phyloP scores from a whole-genome alignment of 805 yeast genomes.

The Zygosaccharomyces kombuchaensis region DNA sequence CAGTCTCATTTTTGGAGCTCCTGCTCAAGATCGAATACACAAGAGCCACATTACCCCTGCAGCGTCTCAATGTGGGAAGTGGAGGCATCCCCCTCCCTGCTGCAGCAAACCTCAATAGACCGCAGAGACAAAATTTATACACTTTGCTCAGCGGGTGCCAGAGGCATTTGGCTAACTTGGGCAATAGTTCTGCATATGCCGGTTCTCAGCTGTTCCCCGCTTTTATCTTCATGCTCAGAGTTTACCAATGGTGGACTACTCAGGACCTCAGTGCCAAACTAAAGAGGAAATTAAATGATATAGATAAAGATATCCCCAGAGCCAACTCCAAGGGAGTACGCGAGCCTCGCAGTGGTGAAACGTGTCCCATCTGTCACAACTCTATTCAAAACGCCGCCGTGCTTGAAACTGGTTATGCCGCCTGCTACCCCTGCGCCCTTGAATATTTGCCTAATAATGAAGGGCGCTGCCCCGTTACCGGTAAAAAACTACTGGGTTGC shows the following conservation, averaged over 20 bases:
- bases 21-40: constrained; percentile 62
- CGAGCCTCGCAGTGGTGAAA: constrained; percentile 3
- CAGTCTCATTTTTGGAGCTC: constrained; percentile 59
- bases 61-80: constrained; percentile 5
- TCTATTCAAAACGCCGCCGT: constrained; percentile 73
- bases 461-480: constrained; percentile 76
- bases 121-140: constrained; percentile 37
- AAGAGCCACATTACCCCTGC: constrained; percentile 28
- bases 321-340: constrained; percentile 14
- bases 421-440: constrained; percentile 83
- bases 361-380: constrained; percentile 68
- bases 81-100: not conserved
- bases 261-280: constrained; percentile 64
- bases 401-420: constrained; percentile 87
- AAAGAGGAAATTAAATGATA: constrained; percentile 43
- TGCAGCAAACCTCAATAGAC: constrained; percentile 8
- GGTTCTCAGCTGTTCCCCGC: constrained; percentile 63
- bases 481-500: constrained; percentile 67
- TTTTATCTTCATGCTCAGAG: constrained; percentile 75
- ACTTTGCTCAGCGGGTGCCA: constrained; percentile 18
- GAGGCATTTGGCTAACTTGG: constrained; percentile 16
- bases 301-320: constrained; percentile 42
- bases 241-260: constrained; percentile 90
- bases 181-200: constrained; percentile 19
- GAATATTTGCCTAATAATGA: constrained; percentile 50